Conservation (phyloP, 352 stramenopile genomes). For the Phytopythium aichiense region DNA sequence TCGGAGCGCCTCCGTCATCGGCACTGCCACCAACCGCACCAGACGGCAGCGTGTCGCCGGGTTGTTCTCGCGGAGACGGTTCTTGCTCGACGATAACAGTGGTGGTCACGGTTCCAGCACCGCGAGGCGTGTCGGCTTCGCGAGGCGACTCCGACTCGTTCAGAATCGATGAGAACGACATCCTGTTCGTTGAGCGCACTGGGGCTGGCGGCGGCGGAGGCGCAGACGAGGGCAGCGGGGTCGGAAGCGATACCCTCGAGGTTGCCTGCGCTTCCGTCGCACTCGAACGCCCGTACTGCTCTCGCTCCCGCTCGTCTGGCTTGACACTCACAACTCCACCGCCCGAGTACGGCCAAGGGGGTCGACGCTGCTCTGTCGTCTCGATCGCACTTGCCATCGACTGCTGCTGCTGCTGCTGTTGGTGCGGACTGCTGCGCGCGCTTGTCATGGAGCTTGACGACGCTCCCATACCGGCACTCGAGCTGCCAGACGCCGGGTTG, state of each 20-base stretch:
- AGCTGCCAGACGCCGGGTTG: conserved; percentile 14
- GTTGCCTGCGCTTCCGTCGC: not conserved
- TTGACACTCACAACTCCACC: not conserved
- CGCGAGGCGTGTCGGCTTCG: conserved; percentile 33
- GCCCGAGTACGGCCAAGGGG: not conserved
- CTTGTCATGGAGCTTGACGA: conserved; percentile 1
- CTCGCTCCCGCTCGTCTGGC: not conserved
- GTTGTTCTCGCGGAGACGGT: conserved; percentile 21
- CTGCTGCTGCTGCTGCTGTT: not conserved
- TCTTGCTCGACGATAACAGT: conserved; percentile 27
- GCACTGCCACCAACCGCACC: not conserved
- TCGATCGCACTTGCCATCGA: not conserved
- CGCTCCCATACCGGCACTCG: not conserved
- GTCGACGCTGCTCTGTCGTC: not conserved
- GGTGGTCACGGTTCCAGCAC: conserved; percentile 22
- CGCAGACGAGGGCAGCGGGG: not conserved
- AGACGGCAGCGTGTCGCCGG: not conserved
- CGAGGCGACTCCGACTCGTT: conserved; percentile 82
- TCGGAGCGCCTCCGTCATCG: conserved; percentile 18
- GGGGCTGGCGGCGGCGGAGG: conserved; percentile 2
- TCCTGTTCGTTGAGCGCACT: conserved; percentile 38
- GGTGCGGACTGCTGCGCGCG: conserved; percentile 18
- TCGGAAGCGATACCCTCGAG: not conserved
- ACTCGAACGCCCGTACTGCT: not conserved
- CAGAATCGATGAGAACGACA: conserved; percentile 88